phyloP scores from a whole-genome alignment of 1,139 yeast species.

The Spencermartinsiella ligniputridi region DNA sequence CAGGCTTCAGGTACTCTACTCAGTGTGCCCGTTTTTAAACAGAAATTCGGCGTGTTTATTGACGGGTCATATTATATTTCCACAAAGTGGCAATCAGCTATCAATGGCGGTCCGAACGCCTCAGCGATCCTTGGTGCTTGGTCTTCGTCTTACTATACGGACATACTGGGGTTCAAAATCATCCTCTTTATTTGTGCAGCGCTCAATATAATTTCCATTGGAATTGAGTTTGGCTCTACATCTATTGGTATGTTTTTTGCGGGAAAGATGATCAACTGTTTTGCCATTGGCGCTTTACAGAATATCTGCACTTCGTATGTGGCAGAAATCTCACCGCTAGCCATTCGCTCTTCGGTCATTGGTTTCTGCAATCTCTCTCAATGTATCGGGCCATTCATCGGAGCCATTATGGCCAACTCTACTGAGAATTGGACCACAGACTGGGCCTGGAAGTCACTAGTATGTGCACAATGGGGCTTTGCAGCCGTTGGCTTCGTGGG shows the following conservation, averaged over 20 bases:
- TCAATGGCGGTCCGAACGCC: constrained; percentile 32
- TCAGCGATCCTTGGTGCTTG: constrained; percentile 22
- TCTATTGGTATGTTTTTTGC: constrained; percentile 23
- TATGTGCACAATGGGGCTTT: constrained; percentile 23
- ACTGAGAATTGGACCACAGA: constrained; percentile 18
- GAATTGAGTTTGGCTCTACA: constrained; percentile 29
- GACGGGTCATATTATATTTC: constrained; percentile 22
- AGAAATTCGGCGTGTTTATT: constrained; percentile 28
- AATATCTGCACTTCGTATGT: constrained; percentile 25
- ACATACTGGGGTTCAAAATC: constrained; percentile 23
- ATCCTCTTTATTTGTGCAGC: constrained; percentile 13
- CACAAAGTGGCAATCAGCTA: constrained; percentile 34
- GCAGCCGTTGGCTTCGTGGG: constrained; percentile 17
- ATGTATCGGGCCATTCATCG: constrained; percentile 33
- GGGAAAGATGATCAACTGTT: constrained; percentile 31
- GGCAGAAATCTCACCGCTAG: constrained; percentile 34
- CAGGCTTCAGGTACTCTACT: constrained; percentile 28
- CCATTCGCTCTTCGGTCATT: constrained; percentile 30
- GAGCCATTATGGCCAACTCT: constrained; percentile 23
- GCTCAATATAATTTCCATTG: constrained; percentile 25
- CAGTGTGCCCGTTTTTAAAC: constrained; percentile 28
- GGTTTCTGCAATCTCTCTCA: constrained; percentile 30
- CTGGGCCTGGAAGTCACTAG: constrained; percentile 22
- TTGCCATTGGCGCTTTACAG: constrained; percentile 29
- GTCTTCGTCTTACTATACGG: constrained; percentile 20